A percentile compares a stretch with the other conserved stretches of the same genome.
Evolutionary conservation across 1,284 basidiomycete species (phyloP).

Genomic region (Malassezia vespertilionis): DNA sequence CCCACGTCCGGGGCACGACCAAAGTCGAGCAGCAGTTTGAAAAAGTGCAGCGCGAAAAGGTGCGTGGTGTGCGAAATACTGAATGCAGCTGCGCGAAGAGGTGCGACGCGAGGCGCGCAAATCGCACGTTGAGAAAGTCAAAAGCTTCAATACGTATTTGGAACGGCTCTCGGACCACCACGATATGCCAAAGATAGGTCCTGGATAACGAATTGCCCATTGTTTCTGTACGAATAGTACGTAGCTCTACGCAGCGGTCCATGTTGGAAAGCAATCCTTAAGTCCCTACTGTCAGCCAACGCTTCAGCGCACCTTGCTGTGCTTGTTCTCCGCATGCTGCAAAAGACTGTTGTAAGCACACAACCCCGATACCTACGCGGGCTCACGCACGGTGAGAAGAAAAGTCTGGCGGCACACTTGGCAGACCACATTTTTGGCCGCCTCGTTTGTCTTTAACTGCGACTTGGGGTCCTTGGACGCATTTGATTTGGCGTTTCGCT

Average conservation of each 20-base stretch:
- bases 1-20: slow-evolving; percentile 55
- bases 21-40: slow-evolving; percentile 82
- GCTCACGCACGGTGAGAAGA: slow-evolving; percentile 50
- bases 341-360: slow-evolving; percentile 17
- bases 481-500: slow-evolving; percentile 37
- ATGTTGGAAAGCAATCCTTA: slow-evolving; percentile 19
- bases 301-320: slow-evolving; percentile 26
- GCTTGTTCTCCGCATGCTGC: slow-evolving; percentile 35
- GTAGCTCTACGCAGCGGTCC: not conserved
- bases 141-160: slow-evolving; percentile 70
- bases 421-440: slow-evolving; percentile 51
- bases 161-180: slow-evolving; percentile 82
- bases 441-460: slow-evolving; percentile 46
- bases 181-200: slow-evolving; percentile 71
- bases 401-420: slow-evolving; percentile 51
- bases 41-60: slow-evolving; percentile 68
- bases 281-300: slow-evolving; percentile 5
- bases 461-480: slow-evolving; percentile 33
- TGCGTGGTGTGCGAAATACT: slow-evolving; percentile 50
- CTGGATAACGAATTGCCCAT: slow-evolving; percentile 12
- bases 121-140: slow-evolving; percentile 90
- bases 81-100: slow-evolving; percentile 43
- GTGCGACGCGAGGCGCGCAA: slow-evolving; percentile 69
- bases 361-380: slow-evolving; percentile 25
- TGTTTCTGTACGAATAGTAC: not conserved